Percentiles rank a stretch among this genome's conserved stretches.
Evolutionary conservation across 148 eudicot genomes (phyloP).

Genomic region (Heliamphora exappendiculata): DNA sequence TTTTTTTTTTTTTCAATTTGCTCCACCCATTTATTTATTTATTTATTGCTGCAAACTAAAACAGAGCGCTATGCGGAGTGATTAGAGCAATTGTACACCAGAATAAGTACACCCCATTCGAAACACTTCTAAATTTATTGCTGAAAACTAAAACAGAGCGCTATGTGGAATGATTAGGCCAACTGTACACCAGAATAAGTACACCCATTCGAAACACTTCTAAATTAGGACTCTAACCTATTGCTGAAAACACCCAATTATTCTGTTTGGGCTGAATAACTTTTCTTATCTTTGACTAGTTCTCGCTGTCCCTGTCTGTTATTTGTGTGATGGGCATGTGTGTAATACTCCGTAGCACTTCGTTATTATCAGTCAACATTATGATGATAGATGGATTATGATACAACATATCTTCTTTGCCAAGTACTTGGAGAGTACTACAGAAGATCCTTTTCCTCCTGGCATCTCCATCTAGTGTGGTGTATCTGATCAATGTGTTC

Average conservation of each 20-base stretch:
- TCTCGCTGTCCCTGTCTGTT: constrained; percentile 6
- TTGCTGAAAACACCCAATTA: not conserved
- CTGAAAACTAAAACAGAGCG: too few relatives aligned
- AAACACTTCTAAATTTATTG: too few relatives aligned
- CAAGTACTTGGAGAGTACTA: too few relatives aligned
- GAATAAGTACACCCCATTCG: constrained; percentile 14
- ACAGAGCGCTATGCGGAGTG: not conserved
- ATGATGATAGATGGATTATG: not conserved
- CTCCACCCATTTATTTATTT: too few relatives aligned
- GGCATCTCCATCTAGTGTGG: too few relatives aligned
- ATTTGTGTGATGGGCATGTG: not conserved
- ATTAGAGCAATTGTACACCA: not conserved
- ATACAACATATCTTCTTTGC: too few relatives aligned
- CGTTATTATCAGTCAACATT: too few relatives aligned
- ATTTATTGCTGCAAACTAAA: not conserved
- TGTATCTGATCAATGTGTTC: not conserved
- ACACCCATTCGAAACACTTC: not conserved
- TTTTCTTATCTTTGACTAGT: not conserved
- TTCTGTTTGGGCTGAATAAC: not conserved
- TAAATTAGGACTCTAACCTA: not conserved
- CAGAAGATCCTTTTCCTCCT: too few relatives aligned
- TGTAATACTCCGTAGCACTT: not conserved
- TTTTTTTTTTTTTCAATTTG: not conserved
- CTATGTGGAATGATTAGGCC: too few relatives aligned
- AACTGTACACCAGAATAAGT: not conserved